Conservation (phyloP, 306 rosid species). For the Quercus cerris region DNA sequence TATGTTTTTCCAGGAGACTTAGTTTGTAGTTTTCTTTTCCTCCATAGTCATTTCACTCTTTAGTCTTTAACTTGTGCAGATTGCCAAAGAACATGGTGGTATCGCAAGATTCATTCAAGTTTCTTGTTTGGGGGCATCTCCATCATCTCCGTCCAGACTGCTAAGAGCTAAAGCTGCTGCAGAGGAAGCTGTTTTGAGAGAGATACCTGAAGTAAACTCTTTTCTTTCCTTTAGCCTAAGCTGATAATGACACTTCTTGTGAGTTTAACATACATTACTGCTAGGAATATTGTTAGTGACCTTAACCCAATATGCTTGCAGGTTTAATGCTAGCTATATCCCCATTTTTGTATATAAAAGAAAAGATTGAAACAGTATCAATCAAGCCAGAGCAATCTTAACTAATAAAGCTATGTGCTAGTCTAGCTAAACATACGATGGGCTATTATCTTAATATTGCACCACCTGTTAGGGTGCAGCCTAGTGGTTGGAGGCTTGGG, state of each 20-base stretch:
- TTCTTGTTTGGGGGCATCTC: conserved; percentile 87
- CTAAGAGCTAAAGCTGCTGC: conserved; percentile 88
- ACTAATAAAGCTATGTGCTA: background rate
- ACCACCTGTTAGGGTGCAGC: background rate
- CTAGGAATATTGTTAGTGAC: background rate
- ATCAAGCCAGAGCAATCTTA: background rate
- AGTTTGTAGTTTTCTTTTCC: background rate
- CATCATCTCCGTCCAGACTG: conserved; percentile 81
- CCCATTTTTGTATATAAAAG: too few species aligned
- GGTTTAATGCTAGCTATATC: too few species aligned
- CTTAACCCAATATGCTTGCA: too few species aligned
- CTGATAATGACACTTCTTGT: conserved; percentile 8
- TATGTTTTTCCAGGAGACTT: background rate
- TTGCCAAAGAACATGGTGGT: conserved; percentile 98
- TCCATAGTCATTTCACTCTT: too few species aligned
- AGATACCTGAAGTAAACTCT: conserved; percentile 74
- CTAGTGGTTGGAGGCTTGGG: too few species aligned
- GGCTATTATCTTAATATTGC: conserved; percentile 11
- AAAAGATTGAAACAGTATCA: too few species aligned
- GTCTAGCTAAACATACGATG: conserved; percentile 1
- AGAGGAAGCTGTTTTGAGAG: conserved; percentile 77
- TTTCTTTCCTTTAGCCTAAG: conserved; percentile 5
- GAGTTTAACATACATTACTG: conserved; percentile 5
- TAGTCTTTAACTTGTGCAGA: conserved; percentile 43
- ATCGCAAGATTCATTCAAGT: conserved; percentile 89